Base-by-base conservation (phyloP, 257 asterid genomes). In the Solanum rostratum region DNA sequence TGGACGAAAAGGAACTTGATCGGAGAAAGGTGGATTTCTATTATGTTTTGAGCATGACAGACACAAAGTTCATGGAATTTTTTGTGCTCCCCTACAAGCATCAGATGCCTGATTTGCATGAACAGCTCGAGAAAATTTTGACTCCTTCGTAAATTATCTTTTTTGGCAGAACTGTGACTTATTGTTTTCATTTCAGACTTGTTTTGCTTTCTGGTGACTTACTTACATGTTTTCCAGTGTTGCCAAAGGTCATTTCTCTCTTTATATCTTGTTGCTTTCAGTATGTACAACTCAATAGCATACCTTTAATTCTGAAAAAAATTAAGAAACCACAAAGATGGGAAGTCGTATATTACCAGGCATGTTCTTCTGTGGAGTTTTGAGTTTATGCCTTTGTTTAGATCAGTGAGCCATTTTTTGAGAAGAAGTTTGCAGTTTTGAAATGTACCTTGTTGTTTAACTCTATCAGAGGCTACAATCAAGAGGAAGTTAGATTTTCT, bases 1-100 rank as follows among this genome's bases (percentile, higher is more conserved):
- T 87, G 83, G 29, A 20, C 7, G 88, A 83, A 80, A 87, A 68
- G 79, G 82, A 82, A 73, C 78, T 87, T 73, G 12, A 12, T 3
- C 50, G 65, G 46, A 68, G n/a, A 27, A 85, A 4, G 19, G 43
- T 1, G 11, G 19, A 11, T 24, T 57, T 65, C 18, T 59, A 41
- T 53, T 1, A 27, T 45, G 30, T 14, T 24, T 4, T 76, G 11
- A 2, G 3, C 16, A 1, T 65, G 6, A 0, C 84, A 15, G 86
- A 87, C 5, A 3, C 55, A 6, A 62, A 81, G 68, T 84, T 87
- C 68, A 20, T 50, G 13, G 37, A 55, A 22, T 11, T 5, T 53
- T 87, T 45, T 43, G 68, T 87, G 73, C 82, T 81, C 22, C 87
- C 87, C 22, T 81, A 81, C 79, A 71, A 60, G 83, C 87, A 84